Evolutionary conservation across 805 yeast species (phyloP).

Genomic region (Tetrapisispora taiwanensis): DNA sequence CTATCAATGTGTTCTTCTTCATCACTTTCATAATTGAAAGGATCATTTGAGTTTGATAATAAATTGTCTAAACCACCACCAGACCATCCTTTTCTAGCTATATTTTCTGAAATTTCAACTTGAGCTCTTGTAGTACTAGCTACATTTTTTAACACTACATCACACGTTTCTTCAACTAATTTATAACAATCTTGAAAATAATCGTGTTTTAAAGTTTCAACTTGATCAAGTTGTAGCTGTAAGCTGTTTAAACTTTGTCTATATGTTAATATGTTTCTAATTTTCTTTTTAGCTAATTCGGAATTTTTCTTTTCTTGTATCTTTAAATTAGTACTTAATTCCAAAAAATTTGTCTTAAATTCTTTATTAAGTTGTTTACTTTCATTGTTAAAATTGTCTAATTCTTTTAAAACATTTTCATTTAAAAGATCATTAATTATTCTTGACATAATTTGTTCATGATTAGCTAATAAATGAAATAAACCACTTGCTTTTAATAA

Average conservation of each 20-base stretch:
- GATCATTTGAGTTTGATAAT: constrained; percentile 55
- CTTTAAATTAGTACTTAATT: constrained; percentile 43
- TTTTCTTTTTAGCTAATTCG: constrained; percentile 47
- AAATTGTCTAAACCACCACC: constrained; percentile 79
- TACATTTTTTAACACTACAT: constrained; percentile 41
- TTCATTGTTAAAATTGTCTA: constrained; percentile 36
- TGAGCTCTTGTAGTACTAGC: constrained; percentile 68
- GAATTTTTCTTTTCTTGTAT: constrained; percentile 52
- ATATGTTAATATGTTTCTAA: constrained; percentile 58
- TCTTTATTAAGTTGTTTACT: constrained; percentile 39
- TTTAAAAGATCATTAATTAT: constrained; percentile 46
- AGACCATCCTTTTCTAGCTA: constrained; percentile 77
- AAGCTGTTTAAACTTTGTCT: constrained; percentile 55
- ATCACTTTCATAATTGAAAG: constrained; percentile 33
- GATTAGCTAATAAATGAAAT: constrained; percentile 66
- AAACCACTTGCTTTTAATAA: constrained; percentile 65
- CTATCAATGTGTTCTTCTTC: neutral
- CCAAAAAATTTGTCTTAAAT: constrained; percentile 45
- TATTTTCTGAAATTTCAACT: constrained; percentile 68
- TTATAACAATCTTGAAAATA: constrained; percentile 57
- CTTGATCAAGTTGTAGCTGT: constrained; percentile 68
- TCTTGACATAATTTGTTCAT: constrained; percentile 58
- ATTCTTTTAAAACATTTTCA: constrained; percentile 39
- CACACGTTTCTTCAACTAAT: constrained; percentile 53
- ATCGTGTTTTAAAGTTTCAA: constrained; percentile 65